Evolutionary conservation across 2,329 filamentous ascomycete species (phyloP), one percentile per base, ranked within the genome.

Genomic region (Aspergillus tamarii): DNA sequence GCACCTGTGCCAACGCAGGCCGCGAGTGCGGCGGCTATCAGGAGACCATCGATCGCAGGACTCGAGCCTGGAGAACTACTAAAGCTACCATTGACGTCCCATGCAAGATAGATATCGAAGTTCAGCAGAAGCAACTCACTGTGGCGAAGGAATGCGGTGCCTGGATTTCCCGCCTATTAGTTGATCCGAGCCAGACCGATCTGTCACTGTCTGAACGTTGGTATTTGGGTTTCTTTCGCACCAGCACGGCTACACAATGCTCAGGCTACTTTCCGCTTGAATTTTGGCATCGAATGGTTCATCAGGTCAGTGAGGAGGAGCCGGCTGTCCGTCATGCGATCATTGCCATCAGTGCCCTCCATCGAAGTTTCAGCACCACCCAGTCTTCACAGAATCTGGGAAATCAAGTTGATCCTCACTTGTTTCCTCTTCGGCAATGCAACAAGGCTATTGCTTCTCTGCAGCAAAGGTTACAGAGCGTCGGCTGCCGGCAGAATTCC

Each of bases 321-420:
- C 59, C 63, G 10, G 69, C 72, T 14, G 67, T 74, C 19, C 63
- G 67, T 23, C 71, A 74, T 57, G 70, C 71, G 5, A 63, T 67
- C 16, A 71, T 74, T 41, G 69, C 69, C 9, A 58, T 74, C 45
- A 69, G 70, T 30, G 68, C 68, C 28, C 64, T 73, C 39, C 70
- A 74, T 59, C 66, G 66, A 45, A 65, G 68, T 32, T 72, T 71
- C 32, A 60, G 64, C 16, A 55, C 67, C 50, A 39, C 4, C 14
- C 6, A 30, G 46, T 16, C 12, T 32, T n/a, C 46, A 4, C 23
- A n/a, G 16, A 9, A 8, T 4, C 16, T 10, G 8, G 26, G 5
- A 19, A 19, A 48, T 8, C 26, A n/a, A 11, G n/a, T n/a, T 5
- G 14, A 50, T 9, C 46, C 7, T 30, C 16, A 50, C 16, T 50